Conservation (phyloP, 768 basidiomycete species). For the Boletus coccyginus region DNA sequence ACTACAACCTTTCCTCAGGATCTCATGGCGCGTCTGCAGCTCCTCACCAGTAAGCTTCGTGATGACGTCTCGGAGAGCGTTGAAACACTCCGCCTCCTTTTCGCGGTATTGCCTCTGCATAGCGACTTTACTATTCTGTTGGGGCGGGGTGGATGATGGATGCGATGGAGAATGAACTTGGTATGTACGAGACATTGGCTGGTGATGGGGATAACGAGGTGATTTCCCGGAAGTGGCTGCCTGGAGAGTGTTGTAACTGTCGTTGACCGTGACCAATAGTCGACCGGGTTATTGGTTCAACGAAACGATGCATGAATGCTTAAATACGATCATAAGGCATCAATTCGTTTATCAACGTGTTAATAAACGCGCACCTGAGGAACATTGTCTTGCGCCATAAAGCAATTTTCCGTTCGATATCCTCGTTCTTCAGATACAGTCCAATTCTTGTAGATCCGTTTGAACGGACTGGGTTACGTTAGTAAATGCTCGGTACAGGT, state of each 20-base stretch:
- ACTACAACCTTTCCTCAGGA: conserved; percentile 16
- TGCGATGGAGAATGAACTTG: no score
- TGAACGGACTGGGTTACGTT: no score
- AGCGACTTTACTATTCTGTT: conserved; percentile 1
- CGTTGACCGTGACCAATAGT: conserved; percentile 26
- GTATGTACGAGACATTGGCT: conserved; percentile 1
- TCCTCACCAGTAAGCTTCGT: conserved; percentile 11
- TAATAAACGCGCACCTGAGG: neutral
- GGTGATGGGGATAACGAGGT: conserved; percentile 49
- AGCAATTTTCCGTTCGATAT: no score
- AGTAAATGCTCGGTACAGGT: no score
- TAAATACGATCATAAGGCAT: neutral
- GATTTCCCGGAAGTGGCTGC: conserved; percentile 35
- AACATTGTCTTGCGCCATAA: no score
- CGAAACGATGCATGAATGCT: neutral
- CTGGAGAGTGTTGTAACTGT: conserved; percentile 52
- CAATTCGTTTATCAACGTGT: no score
- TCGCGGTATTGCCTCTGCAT: conserved; percentile 24
- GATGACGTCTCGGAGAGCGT: conserved; percentile 15
- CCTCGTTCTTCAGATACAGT: no score
- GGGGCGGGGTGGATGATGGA: no score
- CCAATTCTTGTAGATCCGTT: no score
- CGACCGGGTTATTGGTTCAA: neutral
- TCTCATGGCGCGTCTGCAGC: conserved; percentile 16
- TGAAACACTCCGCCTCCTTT: conserved; percentile 19